These are phyloP conservation scores for Nasturtium officinale DNA, from an alignment of 345 rosid genomes.

Conservation along the genomic window DNA sequence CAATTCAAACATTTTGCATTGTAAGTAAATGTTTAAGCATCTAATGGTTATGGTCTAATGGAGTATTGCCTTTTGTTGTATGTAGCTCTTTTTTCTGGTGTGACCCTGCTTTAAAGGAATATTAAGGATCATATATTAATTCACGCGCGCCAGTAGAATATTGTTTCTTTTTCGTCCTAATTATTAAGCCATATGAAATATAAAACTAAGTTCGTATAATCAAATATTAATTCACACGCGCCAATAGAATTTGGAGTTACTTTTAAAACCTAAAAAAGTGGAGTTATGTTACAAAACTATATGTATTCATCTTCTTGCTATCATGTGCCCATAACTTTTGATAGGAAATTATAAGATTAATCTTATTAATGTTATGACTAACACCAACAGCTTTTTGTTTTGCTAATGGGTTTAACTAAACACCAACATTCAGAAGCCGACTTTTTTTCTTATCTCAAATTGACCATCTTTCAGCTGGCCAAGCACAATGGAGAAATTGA, in stretches of 20 bases:
- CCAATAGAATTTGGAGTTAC: constrained; percentile 12
- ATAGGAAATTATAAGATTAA: not conserved
- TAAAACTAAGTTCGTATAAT: not conserved
- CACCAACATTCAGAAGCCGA: not conserved
- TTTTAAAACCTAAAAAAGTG: not conserved
- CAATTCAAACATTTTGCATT: not conserved
- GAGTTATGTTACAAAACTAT: constrained; percentile 7
- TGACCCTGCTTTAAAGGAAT: constrained; percentile 48
- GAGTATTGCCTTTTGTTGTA: not conserved
- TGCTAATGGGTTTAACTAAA: not conserved
- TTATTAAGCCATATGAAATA: constrained; percentile 24
- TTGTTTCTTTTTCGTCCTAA: constrained; percentile 1
- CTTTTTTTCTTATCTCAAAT: not conserved
- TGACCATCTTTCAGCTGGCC: not conserved
- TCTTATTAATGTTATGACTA: not conserved
- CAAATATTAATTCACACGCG: not conserved
- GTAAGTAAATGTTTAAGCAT: not conserved
- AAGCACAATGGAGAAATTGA: not conserved
- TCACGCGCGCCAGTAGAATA: constrained; percentile 40
- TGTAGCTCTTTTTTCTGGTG: constrained; percentile 31
- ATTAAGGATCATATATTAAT: constrained; percentile 34
- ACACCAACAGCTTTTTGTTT: not conserved
- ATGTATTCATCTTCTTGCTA: constrained; percentile 10
- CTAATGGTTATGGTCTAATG: not conserved
- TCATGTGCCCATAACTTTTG: constrained; percentile 37